Evolutionary conservation across 2,329 filamentous ascomycete species (phyloP), one percentile per base, ranked within the genome.

Genomic region (Calycina herbarum): DNA sequence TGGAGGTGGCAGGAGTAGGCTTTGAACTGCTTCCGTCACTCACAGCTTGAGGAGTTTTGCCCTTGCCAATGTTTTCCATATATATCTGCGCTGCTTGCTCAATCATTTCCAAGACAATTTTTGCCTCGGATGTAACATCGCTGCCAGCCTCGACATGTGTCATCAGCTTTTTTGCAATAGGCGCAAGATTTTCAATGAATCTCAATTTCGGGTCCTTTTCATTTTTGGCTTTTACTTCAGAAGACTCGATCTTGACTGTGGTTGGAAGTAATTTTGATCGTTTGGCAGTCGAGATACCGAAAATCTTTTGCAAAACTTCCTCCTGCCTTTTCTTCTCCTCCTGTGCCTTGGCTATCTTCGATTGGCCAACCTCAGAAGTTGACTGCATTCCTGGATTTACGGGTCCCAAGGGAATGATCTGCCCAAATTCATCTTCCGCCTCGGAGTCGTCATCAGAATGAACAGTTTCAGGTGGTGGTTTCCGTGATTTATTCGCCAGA

Each of bases 241-340:
- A 27, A 20, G 27, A 6, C 11, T 68, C 62, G 10, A 51, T 1
- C 24, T 66, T 68, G 5, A n/a, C 65, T 15, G 17, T 40, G 2
- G 38, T 24, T 45, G 17, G 68, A 54, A 54, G 10, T 57, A 70
- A 57, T 57, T 73, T 63, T 68, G 69, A 61, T 48, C 69, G 75
- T 60, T 68, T 73, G 27, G 54, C 71, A 77, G 3, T 76, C 57
- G 85, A 81, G 1, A 85, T 73, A 51, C 82, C 83, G 59, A 88
- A 83, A 17, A 88, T 82, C 56, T 77, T 80, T 1, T 79, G 82
- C 4, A 88, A 70, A 0, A 84, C 80, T 0, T 79, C 76, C 68
- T 88, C 86, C 66, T 88, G 85, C 2, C 77, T 76, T 68, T 83
- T 86, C 56, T 80, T 80, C 70, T 86, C 83, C 71, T 86, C 82